Base-by-base conservation (phyloP, 768 basidiomycete species). In the Pleurotus tuber-regium region DNA sequence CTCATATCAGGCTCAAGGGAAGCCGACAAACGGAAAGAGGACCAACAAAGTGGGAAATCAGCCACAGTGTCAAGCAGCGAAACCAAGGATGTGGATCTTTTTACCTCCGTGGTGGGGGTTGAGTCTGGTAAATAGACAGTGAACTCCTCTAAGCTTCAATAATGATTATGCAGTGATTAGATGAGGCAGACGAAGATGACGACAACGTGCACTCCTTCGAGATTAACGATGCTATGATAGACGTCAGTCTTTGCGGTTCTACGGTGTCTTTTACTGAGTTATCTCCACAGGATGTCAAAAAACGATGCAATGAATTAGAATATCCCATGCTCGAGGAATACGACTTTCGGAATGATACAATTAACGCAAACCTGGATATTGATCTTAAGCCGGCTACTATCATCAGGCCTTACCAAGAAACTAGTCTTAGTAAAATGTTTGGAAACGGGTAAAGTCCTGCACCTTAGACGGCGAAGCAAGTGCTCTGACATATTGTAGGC, bases 271-370 rank as follows among this genome's bases (percentile, higher is more conserved):
- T 19, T 12, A 43, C 46, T 59, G 39, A 53, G 35, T 51, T 26
- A 29, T 52, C 18, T 54, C 8, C 42, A 10, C 57, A 96, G 92
- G 90, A 91, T 57, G 94, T 99, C 55, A 96, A 98, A 72, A 90
- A 91, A 61, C 86, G 93, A 30, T 98, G 97, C 64, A 94, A 94
- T 61, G 96, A 97, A 59, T 79, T 98, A 31, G 94, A 98, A 64
- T 92, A 95, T 58, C 97, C 97, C 6, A 97, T 98, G 86, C 77
- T 99, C 38, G 97, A 99, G 66, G 97, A 99, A 70, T 99, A 99
- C 64, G 97, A 99, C 68, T 99, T 98, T 76, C 79, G 95, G 36
- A 96, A 98, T 63, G 97, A 99, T 66, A 93, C 91, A 0, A 73
- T 94, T 58, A 99, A 99, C 64, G 82, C 97, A 24, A 96, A 98